phyloP scores from a whole-genome alignment of 371 early-diverging fungal genomes.

The Apophysomyces sp. region DNA sequence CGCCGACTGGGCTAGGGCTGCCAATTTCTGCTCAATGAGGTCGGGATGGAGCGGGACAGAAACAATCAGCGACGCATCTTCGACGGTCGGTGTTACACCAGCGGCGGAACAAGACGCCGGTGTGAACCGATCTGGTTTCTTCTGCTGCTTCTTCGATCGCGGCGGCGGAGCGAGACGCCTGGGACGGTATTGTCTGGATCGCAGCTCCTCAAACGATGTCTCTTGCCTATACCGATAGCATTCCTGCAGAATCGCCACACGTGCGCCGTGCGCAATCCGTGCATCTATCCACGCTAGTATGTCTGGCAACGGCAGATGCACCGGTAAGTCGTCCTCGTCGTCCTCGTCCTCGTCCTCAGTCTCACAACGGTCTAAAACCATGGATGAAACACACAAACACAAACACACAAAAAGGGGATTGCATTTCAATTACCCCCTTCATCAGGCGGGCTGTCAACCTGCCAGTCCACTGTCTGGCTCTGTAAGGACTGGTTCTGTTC shows the following conservation, averaged over 20 bases:
- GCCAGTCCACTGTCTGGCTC: too few species aligned
- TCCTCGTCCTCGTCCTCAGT: background rate
- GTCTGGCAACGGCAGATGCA: background rate
- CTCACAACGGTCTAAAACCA: background rate
- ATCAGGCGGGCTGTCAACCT: too few species aligned
- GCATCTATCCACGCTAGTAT: constrained; percentile 13
- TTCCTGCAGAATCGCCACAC: constrained; percentile 16
- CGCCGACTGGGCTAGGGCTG: background rate
- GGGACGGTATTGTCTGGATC: constrained; percentile 4
- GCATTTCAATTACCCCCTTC: too few species aligned
- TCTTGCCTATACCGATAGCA: constrained; percentile 6
- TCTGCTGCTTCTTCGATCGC: background rate
- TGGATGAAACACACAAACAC: background rate
- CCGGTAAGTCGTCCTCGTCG: background rate
- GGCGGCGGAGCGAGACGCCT: background rate
- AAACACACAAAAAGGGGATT: too few species aligned
- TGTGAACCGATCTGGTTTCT: background rate
- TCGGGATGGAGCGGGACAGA: background rate
- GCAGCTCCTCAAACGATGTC: constrained; percentile 28
- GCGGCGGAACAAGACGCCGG: background rate
- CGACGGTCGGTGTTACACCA: background rate
- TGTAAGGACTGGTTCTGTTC: too few species aligned
- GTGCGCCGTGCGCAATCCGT: constrained; percentile 8
- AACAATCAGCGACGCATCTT: background rate
- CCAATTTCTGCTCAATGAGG: background rate